A percentile compares a stretch with the other conserved stretches of the same genome.
Evolutionary conservation across 2,329 filamentous ascomycete species (phyloP).

Genomic region (Cladosporium oxysporum): DNA sequence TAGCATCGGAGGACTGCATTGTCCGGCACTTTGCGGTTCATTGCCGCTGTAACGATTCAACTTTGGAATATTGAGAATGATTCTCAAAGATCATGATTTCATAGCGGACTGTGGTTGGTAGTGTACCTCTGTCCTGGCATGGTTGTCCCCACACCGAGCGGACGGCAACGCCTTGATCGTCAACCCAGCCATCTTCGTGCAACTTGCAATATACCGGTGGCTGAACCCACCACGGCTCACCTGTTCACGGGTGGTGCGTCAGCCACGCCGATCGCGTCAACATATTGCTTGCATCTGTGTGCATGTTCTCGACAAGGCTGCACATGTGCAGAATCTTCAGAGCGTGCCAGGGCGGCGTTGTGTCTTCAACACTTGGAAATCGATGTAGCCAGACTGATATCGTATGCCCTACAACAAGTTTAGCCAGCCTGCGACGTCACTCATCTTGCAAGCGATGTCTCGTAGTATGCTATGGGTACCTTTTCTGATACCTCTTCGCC

Average conservation of each 20-base stretch:
- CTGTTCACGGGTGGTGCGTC: neutral
- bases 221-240: neutral
- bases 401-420: neutral
- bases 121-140: neutral
- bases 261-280: slow-evolving; percentile 9
- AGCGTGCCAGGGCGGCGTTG: neutral
- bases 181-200: neutral
- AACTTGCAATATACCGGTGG: neutral
- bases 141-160: neutral
- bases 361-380: neutral
- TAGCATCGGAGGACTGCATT: neutral
- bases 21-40: neutral
- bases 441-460: neutral
- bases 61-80: neutral
- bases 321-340: neutral
- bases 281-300: neutral
- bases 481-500: slow-evolving; percentile 9
- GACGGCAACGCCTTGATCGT: neutral
- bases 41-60: neutral
- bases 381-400: neutral
- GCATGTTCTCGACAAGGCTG: neutral
- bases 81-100: neutral
- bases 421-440: neutral
- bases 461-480: neutral
- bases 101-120: neutral